Base-by-base conservation (phyloP, 1,284 basidiomycete species). In the Rhodotorula sp. region DNA sequence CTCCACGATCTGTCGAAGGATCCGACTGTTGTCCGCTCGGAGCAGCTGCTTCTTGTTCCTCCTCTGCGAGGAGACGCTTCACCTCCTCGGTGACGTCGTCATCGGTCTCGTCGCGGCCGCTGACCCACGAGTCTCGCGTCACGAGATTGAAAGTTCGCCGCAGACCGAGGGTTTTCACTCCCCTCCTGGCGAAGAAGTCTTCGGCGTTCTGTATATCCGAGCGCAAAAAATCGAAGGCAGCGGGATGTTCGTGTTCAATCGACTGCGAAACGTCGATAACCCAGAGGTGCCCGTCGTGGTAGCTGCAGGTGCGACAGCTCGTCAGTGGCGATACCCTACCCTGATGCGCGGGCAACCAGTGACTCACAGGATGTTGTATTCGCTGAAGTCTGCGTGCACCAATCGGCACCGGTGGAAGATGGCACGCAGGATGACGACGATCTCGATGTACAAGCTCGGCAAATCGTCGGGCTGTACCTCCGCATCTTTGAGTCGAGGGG, bases 251-350 rank as follows among this genome's bases (percentile, higher is more conserved):
- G 79, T 98, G 95, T 79, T 99, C 97, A 56, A 99, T 95, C 66
- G 92, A 94, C 82, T 99, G 97, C 4, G 93, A 97, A 71, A 99
- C 97, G 80, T 99, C 97, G 82, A 99, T 99, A 79, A 99, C 91
- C 83, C 87, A 95, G 21, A 97, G 85, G 79, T 95, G 92, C 2
- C 76, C 78, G 19, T 83, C 75, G 78, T 87, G 86, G 70, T 85
- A 85, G 21, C 83, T 84, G 72, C 1, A 31, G 28, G 16, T 6
- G 14, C 16, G 50, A 16, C 8, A 47, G 6, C 38, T 23, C 31
- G 34, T 59, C 21, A 62, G n/a, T 19, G 28, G 43, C 31, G 2
- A 16, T 5, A 10, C n/a, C 43, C n/a, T 5, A 10, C n/a, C 43
- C n/a, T 47, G 6, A 48, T 21, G 8, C 8, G 43, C 45, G 7